Evolutionary conservation across 768 basidiomycete species (phyloP).

Genomic region (Collybiopsis confluens): DNA sequence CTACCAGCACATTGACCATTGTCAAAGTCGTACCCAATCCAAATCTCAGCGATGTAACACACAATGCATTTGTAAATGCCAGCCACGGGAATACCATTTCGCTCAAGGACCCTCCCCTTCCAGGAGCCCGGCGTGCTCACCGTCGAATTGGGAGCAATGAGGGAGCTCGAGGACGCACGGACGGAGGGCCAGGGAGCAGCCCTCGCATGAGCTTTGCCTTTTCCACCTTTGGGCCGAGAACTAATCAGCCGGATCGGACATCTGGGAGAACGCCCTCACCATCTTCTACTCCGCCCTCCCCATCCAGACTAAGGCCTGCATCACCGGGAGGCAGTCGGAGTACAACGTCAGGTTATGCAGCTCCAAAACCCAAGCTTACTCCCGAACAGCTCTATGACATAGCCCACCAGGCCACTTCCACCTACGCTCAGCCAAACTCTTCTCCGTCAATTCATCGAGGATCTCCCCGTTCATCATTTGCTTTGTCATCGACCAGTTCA

Average conservation of each 20-base stretch:
- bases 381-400: slow-evolving; percentile 76
- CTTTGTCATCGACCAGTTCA: neutral
- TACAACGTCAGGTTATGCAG: slow-evolving; percentile 10
- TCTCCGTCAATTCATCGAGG: slow-evolving; percentile 21
- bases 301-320: slow-evolving; percentile 45
- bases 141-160: slow-evolving; percentile 24
- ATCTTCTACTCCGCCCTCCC: slow-evolving; percentile 29
- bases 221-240: slow-evolving; percentile 47
- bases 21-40: slow-evolving; percentile 50
- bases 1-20: slow-evolving; percentile 68
- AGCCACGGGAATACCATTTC: slow-evolving; percentile 2
- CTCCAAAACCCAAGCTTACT: slow-evolving; percentile 45
- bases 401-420: slow-evolving; percentile 56
- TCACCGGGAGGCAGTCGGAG: slow-evolving; percentile 35
- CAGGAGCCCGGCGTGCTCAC: slow-evolving; percentile 22
- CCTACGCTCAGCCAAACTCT: slow-evolving; percentile 15
- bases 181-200: slow-evolving; percentile 12
- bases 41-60: slow-evolving; percentile 4
- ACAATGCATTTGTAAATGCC: neutral
- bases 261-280: slow-evolving; percentile 22
- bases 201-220: slow-evolving; percentile 60
- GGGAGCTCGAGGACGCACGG: slow-evolving; percentile 20
- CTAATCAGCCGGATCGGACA: slow-evolving; percentile 18
- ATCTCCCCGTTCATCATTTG: slow-evolving; percentile 9
- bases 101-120: slow-evolving; percentile 31